phyloP scores from a whole-genome alignment of 768 basidiomycete species.

The Cystobasidium ongulense region DNA sequence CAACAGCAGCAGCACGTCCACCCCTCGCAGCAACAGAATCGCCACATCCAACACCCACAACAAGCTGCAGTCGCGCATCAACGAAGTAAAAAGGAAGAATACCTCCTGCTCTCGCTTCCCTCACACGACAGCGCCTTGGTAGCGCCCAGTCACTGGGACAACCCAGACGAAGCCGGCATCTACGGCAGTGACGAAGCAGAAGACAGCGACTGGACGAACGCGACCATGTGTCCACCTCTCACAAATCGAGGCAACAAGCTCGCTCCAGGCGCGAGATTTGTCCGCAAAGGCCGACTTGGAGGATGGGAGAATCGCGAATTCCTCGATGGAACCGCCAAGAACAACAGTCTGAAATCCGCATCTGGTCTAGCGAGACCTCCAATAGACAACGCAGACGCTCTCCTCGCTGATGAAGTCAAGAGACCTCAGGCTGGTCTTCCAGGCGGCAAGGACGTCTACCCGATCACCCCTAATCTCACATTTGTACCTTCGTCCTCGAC shows the following conservation, averaged over 20 bases:
- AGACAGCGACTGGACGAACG: not conserved
- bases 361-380: not conserved
- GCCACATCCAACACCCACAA: conserved; percentile 14
- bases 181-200: conserved; percentile 20
- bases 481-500: conserved; percentile 34
- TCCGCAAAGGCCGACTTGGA: conserved; percentile 35
- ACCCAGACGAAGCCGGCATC: not conserved
- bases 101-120: conserved; percentile 34
- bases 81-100: conserved; percentile 21
- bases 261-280: conserved; percentile 21
- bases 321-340: conserved; percentile 32
- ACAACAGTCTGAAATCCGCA: not conserved
- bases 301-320: conserved; percentile 34
- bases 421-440: not conserved
- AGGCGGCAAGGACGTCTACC: conserved; percentile 29
- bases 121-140: conserved; percentile 30
- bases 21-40: conserved; percentile 16
- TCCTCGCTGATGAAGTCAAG: not conserved
- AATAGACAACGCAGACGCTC: not conserved
- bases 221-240: not conserved
- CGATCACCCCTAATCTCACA: conserved; percentile 38
- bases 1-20: conserved; percentile 24
- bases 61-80: not conserved
- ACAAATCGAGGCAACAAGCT: conserved; percentile 42
- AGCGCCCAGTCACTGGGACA: conserved; percentile 33